Evolutionary conservation across 306 rosid genomes (phyloP).

Genomic region (Vigna angularis): DNA sequence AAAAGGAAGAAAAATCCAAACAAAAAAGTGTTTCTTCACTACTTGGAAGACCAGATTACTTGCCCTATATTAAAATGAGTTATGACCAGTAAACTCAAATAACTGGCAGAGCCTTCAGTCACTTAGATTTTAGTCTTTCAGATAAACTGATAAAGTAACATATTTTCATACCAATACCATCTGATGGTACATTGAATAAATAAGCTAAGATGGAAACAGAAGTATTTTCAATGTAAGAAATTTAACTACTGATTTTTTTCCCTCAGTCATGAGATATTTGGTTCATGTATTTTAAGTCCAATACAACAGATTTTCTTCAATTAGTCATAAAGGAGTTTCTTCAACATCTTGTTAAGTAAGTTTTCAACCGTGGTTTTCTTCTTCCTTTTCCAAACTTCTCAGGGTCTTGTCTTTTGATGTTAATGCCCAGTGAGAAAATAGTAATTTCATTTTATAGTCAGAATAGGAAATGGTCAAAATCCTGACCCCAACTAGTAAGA

Average conservation of each 20-base stretch:
- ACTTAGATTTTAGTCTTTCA: constrained; percentile 25
- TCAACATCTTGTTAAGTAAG: constrained; percentile 26
- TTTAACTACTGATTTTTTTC: constrained; percentile 3
- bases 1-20: not conserved
- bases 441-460: constrained; percentile 15
- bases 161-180: constrained; percentile 24
- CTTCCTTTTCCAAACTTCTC: constrained; percentile 22
- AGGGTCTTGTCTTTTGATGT: constrained; percentile 9
- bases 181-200: not conserved
- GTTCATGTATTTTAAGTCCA: constrained; percentile 29
- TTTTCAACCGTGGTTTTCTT: not conserved
- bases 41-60: constrained; percentile 12
- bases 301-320: constrained; percentile 32
- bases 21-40: constrained; percentile 1
- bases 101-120: constrained; percentile 19
- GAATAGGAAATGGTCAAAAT: constrained; percentile 30
- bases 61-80: not conserved
- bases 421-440: not conserved
- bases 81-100: constrained; percentile 4
- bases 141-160: not conserved
- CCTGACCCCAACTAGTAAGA: constrained; percentile 32
- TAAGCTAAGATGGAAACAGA: constrained; percentile 33
- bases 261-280: constrained; percentile 4
- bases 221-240: constrained; percentile 18
- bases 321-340: constrained; percentile 18